Conservation (phyloP, 345 rosid species). For the Eutrema yunnanense region DNA sequence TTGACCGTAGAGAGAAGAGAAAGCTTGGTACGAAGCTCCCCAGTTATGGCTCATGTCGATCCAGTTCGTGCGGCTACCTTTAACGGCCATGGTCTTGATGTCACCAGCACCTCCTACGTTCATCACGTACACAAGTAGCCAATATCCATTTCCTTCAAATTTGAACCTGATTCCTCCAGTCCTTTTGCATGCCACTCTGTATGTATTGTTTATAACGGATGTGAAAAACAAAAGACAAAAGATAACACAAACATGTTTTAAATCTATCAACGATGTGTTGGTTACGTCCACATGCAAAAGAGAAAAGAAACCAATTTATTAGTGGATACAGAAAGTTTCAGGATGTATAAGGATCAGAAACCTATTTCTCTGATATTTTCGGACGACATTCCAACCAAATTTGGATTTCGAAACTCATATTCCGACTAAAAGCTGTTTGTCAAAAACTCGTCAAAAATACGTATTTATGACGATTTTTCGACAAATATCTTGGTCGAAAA, state of each 20-base stretch:
- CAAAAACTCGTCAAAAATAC: no score
- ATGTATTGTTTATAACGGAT: neutral
- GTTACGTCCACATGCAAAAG: no score
- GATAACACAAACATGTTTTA: neutral
- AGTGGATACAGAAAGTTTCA: no score
- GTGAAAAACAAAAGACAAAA: neutral
- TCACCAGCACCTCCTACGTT: slow-evolving; percentile 78
- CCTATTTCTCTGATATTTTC: no score
- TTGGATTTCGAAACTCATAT: no score
- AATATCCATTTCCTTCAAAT: slow-evolving; percentile 53
- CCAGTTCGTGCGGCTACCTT: slow-evolving; percentile 72
- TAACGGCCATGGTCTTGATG: slow-evolving; percentile 46
- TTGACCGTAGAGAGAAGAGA: slow-evolving; percentile 65
- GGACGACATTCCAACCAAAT: no score
- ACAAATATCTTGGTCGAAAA: no score
- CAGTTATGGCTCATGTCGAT: slow-evolving; percentile 86
- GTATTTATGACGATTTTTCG: no score
- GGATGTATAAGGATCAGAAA: no score
- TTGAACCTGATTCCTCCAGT: slow-evolving; percentile 40
- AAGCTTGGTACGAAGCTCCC: slow-evolving; percentile 95
- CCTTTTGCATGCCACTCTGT: slow-evolving; percentile 50
- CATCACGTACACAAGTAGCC: slow-evolving; percentile 59
- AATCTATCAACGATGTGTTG: no score
- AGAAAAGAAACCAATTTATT: no score
- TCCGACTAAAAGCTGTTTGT: no score